Conservation (phyloP, 2,329 filamentous ascomycete species). For the Aspergillus novofumigatus region DNA sequence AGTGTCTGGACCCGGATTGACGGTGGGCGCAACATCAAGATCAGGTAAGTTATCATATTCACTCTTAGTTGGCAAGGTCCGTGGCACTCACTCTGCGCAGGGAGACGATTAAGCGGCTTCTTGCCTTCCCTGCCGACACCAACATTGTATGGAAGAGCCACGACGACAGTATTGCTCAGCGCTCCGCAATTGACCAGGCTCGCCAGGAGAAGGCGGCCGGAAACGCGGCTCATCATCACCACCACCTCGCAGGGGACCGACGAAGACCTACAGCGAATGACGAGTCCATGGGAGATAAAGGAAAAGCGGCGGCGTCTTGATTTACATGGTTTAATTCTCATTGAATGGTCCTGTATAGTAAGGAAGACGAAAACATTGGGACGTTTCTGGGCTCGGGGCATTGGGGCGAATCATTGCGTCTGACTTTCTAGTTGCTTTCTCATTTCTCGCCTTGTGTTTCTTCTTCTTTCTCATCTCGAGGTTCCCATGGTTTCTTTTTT, state of each 20-base stretch:
- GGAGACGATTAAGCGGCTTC: conserved; percentile 87
- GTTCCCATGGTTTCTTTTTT: neutral
- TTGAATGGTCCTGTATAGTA: conserved; percentile 37
- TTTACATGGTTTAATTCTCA: conserved; percentile 20
- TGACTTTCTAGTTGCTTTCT: conserved; percentile 16
- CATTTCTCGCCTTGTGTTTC: conserved; percentile 3
- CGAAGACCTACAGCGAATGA: conserved; percentile 42
- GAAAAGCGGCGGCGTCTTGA: conserved; percentile 35
- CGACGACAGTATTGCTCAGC: conserved; percentile 90
- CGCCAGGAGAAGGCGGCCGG: conserved; percentile 70
- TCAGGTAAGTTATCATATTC: conserved; percentile 62
- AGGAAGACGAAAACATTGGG: conserved; percentile 33
- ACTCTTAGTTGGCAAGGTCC: neutral
- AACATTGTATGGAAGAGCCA: conserved; percentile 94
- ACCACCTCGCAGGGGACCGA: conserved; percentile 36
- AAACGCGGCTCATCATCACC: conserved; percentile 30
- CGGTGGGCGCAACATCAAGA: conserved; percentile 90
- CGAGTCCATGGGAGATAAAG: conserved; percentile 41
- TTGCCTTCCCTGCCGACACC: conserved; percentile 82
- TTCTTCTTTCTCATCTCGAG: conserved; percentile 7
- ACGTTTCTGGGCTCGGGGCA: conserved; percentile 37
- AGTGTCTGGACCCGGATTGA: conserved; percentile 97
- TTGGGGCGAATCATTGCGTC: conserved; percentile 38
- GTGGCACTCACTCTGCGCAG: conserved; percentile 46
- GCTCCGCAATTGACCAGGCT: conserved; percentile 83